Percentiles rank a stretch among this genome's conserved stretches.
Evolutionary conservation across 257 asterid species (phyloP).

Genomic region (Mentha longifolia): DNA sequence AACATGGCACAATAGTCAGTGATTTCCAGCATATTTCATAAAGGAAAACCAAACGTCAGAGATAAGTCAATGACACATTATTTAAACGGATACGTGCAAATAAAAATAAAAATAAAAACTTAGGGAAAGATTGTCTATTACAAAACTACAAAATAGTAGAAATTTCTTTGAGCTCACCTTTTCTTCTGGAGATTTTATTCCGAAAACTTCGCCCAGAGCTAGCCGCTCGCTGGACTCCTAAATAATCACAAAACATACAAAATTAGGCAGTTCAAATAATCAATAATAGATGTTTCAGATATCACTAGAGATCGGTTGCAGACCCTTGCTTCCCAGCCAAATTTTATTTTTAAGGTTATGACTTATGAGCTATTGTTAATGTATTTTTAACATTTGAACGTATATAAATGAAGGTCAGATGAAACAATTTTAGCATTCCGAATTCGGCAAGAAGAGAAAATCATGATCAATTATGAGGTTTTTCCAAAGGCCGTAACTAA

Average conservation of each 20-base stretch:
- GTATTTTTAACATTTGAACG: neutral
- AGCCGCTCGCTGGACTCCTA: conserved; percentile 95
- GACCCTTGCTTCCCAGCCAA: neutral
- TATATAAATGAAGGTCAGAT: neutral
- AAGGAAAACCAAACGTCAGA: neutral
- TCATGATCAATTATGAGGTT: neutral
- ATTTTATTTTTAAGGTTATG: neutral
- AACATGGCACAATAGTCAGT: neutral
- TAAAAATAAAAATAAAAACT: neutral
- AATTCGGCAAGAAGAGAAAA: neutral
- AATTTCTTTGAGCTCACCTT: conserved; percentile 55
- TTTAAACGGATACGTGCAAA: no score
- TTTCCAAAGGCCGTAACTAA: neutral
- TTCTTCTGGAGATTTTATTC: conserved; percentile 77
- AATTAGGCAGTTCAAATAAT: conserved; percentile 12
- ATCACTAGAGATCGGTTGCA: neutral
- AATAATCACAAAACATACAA: conserved; percentile 23
- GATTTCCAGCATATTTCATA: conserved; percentile 1
- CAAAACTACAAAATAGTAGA: conserved; percentile 16
- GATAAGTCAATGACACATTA: neutral
- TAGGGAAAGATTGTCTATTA: neutral
- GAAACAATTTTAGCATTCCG: neutral
- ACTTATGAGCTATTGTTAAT: neutral
- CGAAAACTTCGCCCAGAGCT: conserved; percentile 96
- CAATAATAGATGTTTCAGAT: neutral